Evolutionary conservation across 2,329 filamentous ascomycete species (phyloP).

Genomic region (Aspergillus arachidicola): DNA sequence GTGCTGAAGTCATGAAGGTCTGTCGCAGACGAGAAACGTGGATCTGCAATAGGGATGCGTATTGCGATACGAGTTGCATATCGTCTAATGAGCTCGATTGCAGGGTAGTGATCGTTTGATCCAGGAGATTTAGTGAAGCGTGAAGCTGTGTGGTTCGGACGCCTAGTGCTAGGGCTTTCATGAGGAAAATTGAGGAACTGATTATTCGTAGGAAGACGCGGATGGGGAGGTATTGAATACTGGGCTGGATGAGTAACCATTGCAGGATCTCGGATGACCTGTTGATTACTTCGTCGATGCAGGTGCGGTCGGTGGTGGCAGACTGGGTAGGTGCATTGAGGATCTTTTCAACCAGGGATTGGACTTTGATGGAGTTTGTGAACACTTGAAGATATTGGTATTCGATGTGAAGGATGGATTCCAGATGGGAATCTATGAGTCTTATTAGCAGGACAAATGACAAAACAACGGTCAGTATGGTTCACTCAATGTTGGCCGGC

Average conservation of each 20-base stretch:
- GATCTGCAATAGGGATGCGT: background rate
- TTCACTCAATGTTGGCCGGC: background rate
- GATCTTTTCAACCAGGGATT: slow-evolving; percentile 52
- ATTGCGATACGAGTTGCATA: background rate
- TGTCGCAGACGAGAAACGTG: background rate
- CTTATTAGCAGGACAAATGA: background rate
- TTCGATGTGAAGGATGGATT: slow-evolving; percentile 51
- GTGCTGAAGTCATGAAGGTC: background rate
- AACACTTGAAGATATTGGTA: slow-evolving; percentile 41
- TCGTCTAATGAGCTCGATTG: background rate
- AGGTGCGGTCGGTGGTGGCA: slow-evolving; percentile 36
- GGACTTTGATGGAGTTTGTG: slow-evolving; percentile 47
- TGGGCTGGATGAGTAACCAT: slow-evolving; percentile 41
- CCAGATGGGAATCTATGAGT: slow-evolving; percentile 17
- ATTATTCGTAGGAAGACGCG: slow-evolving; percentile 54
- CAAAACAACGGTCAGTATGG: background rate
- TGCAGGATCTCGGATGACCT: slow-evolving; percentile 49
- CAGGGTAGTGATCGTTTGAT: slow-evolving; percentile 12
- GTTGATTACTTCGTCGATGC: slow-evolving; percentile 54
- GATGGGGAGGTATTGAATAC: slow-evolving; percentile 49
- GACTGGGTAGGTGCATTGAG: background rate
- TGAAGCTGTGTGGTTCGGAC: slow-evolving; percentile 46
- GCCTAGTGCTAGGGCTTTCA: slow-evolving; percentile 48
- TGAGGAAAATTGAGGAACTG: slow-evolving; percentile 53
- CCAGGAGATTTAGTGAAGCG: slow-evolving; percentile 44